phyloP scores from a whole-genome alignment of 2,329 filamentous ascomycete species.

The Verticillium zaregamsianum region DNA sequence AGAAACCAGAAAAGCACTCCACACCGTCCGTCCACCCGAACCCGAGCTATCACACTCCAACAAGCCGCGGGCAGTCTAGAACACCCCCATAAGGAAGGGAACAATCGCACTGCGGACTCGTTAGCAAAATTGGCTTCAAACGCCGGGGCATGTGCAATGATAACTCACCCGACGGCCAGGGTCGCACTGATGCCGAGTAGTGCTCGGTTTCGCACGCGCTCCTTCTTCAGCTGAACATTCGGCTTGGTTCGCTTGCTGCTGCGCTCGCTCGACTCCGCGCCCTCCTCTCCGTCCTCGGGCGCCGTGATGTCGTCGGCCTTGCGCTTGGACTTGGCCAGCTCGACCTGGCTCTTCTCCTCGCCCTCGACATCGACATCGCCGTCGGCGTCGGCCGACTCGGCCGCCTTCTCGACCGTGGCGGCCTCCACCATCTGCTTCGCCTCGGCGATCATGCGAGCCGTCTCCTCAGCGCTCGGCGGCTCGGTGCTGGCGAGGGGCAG shows the following conservation, averaged over 20 bases:
- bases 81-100: slow-evolving; percentile 48
- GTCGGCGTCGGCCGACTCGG: slow-evolving; percentile 25
- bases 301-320: slow-evolving; percentile 69
- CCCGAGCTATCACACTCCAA: not conserved
- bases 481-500: slow-evolving; percentile 59
- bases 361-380: slow-evolving; percentile 33
- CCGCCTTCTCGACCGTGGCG: slow-evolving; percentile 41
- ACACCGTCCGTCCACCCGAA: not conserved
- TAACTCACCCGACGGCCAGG: slow-evolving; percentile 82
- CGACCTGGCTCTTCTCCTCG: slow-evolving; percentile 24
- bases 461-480: slow-evolving; percentile 71
- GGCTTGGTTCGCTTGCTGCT: slow-evolving; percentile 75
- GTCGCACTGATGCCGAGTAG: slow-evolving; percentile 83
- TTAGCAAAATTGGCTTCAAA: slow-evolving; percentile 8
- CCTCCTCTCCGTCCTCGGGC: slow-evolving; percentile 54
- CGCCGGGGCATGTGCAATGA: not conserved
- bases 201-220: slow-evolving; percentile 81
- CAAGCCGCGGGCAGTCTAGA: slow-evolving; percentile 25
- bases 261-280: slow-evolving; percentile 33
- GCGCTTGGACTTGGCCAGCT: slow-evolving; percentile 56
- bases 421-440: slow-evolving; percentile 85
- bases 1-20: slow-evolving; percentile 4
- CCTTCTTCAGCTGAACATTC: slow-evolving; percentile 76
- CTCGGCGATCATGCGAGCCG: slow-evolving; percentile 77
- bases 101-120: slow-evolving; percentile 35